Percentiles rank a stretch among this genome's conserved stretches.
These are phyloP conservation scores for Candida nanaspora DNA, from an alignment of 805 yeast genomes.

Conservation along the genomic window DNA sequence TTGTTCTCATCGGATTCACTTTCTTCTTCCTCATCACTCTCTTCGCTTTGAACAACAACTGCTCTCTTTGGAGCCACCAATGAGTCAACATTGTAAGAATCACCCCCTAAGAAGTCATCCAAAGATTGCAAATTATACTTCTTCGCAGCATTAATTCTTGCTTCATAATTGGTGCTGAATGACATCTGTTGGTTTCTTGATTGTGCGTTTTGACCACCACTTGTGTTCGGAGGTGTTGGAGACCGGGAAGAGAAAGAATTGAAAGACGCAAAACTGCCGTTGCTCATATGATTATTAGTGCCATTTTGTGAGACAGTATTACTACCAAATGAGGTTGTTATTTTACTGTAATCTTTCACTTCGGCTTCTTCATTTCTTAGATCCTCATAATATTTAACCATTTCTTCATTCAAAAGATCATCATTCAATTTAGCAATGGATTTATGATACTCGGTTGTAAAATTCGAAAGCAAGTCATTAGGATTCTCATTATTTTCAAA, in stretches of 20 bases:
- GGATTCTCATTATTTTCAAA: not conserved
- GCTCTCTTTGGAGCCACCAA: slow-evolving; percentile 19
- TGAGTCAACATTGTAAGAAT: slow-evolving; percentile 9
- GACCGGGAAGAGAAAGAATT: slow-evolving; percentile 1
- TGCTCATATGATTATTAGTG: not conserved
- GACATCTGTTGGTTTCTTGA: not conserved
- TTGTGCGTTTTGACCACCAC: not conserved
- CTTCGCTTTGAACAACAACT: slow-evolving; percentile 20
- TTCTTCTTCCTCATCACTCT: slow-evolving; percentile 18
- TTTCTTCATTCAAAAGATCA: slow-evolving; percentile 4
- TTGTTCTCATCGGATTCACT: slow-evolving; percentile 20
- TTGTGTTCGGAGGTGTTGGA: slow-evolving; percentile 8
- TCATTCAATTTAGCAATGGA: not conserved
- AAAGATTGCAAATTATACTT: slow-evolving; percentile 64
- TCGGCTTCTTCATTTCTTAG: slow-evolving; percentile 26
- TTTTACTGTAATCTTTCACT: slow-evolving; percentile 32
- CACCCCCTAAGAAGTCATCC: slow-evolving; percentile 66
- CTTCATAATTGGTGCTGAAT: not conserved
- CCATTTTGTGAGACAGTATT: not conserved
- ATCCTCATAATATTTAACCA: slow-evolving; percentile 19
- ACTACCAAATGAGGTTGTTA: slow-evolving; percentile 12
- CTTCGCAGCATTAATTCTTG: slow-evolving; percentile 17
- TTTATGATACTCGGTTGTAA: not conserved
- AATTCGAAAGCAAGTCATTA: not conserved
- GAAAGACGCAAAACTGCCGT: not conserved